These are phyloP conservation scores for Phylloporus arenicola DNA, from an alignment of 768 basidiomycete species.

Conservation along the genomic window DNA sequence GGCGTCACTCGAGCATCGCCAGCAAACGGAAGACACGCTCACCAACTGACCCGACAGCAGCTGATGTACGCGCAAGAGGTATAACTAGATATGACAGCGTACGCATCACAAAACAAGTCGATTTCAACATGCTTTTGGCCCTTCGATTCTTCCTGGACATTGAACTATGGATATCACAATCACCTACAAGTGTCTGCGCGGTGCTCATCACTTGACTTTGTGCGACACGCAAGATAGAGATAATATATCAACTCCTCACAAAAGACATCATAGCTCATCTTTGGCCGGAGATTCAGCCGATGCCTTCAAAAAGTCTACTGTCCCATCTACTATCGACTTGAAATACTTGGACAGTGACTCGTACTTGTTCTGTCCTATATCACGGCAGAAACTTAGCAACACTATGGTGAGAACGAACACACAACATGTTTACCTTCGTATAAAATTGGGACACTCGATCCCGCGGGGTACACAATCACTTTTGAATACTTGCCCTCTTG, in stretches of 20 bases:
- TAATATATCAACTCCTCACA: neutral
- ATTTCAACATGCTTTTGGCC: neutral
- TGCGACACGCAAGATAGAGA: neutral
- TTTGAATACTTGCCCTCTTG: constrained; percentile 52
- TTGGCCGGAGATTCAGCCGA: constrained; percentile 35
- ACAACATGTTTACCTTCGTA: constrained; percentile 58
- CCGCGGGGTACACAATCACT: constrained; percentile 65
- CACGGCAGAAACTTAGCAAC: neutral
- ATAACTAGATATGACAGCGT: neutral
- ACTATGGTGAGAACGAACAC: neutral
- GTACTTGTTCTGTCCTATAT: constrained; percentile 61
- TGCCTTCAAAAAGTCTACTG: constrained; percentile 45
- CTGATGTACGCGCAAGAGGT: neutral
- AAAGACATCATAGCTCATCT: constrained; percentile 26
- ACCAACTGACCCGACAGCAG: constrained; percentile 11
- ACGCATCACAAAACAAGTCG: neutral
- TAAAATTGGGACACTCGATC: constrained; percentile 48
- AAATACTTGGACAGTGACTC: constrained; percentile 72
- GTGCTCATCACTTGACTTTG: too few species aligned
- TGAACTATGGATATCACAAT: neutral
- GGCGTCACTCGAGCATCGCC: constrained; percentile 19
- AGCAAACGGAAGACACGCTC: constrained; percentile 6
- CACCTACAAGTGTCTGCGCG: too few species aligned
- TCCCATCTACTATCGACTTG: constrained; percentile 64
- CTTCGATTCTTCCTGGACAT: neutral